These are phyloP conservation scores for Sutorius eximius DNA, from an alignment of 1,284 basidiomycete species.

Conservation along the genomic window DNA sequence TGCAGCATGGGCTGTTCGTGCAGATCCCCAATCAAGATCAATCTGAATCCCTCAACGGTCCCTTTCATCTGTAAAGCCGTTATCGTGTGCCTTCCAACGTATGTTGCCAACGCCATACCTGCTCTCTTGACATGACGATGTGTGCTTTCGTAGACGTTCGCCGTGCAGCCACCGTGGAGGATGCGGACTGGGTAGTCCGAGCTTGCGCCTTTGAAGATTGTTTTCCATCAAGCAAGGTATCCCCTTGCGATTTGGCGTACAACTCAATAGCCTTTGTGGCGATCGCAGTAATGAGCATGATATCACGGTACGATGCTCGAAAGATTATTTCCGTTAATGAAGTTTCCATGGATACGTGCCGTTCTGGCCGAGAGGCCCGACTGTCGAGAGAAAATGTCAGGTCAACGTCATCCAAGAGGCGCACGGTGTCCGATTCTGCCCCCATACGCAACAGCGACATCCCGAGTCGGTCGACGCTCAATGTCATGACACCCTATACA, in stretches of 20 bases:
- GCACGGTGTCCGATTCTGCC: conserved; percentile 76
- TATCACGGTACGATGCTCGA: conserved; percentile 91
- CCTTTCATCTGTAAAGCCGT: conserved; percentile 63
- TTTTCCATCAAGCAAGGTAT: neutral
- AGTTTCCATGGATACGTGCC: conserved; percentile 85
- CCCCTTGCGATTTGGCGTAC: conserved; percentile 41
- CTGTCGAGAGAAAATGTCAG: conserved; percentile 87
- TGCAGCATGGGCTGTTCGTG: conserved; percentile 96
- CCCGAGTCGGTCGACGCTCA: conserved; percentile 82
- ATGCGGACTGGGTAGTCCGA: conserved; percentile 1
- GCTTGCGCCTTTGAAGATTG: conserved; percentile 10
- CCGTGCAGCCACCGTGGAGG: conserved; percentile 16
- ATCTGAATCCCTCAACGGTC: conserved; percentile 86
- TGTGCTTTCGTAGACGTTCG: conserved; percentile 53
- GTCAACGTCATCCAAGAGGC: conserved; percentile 94
- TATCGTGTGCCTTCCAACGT: neutral
- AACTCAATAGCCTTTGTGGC: conserved; percentile 81
- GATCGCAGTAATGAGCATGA: conserved; percentile 87
- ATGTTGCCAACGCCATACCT: conserved; percentile 44
- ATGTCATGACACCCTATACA: conserved; percentile 72
- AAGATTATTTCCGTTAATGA: conserved; percentile 84
- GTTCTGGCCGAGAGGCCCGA: conserved; percentile 69
- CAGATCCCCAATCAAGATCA: conserved; percentile 93
- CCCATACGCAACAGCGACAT: conserved; percentile 97
- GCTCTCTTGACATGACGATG: conserved; percentile 77